A percentile compares a stretch with the other conserved stretches of the same genome.
phyloP scores from a whole-genome alignment of 2,329 filamentous ascomycete species.

The Diplodia sapinea region DNA sequence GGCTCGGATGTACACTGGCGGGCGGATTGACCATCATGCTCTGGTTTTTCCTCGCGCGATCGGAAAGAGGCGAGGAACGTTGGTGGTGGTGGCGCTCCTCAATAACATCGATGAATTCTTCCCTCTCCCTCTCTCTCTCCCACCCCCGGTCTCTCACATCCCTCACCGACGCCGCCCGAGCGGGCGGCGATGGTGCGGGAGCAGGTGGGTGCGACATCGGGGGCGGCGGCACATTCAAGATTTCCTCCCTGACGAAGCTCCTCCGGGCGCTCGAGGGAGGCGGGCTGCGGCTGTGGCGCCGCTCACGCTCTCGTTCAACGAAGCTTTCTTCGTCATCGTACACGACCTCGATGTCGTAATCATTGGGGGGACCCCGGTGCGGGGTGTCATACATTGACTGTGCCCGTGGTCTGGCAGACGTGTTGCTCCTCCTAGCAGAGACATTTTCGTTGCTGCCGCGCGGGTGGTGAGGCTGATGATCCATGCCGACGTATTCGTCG shows the following conservation, averaged over 20 bases:
- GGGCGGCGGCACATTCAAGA: background rate
- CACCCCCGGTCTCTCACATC: background rate
- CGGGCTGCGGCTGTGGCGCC: background rate
- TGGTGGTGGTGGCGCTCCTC: constrained; percentile 1
- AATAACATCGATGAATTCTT: background rate
- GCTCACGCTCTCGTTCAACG: background rate
- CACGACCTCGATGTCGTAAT: constrained; percentile 16
- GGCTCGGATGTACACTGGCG: constrained; percentile 1
- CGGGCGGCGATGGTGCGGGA: constrained; percentile 1
- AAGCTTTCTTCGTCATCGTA: background rate
- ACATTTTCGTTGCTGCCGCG: background rate
- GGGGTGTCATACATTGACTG: constrained; percentile 12
- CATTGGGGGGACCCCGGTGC: background rate
- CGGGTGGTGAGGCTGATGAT: constrained; percentile 1
- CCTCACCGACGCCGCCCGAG: background rate
- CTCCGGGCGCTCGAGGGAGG: background rate
- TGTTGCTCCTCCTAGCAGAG: background rate
- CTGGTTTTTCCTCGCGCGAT: constrained; percentile 1
- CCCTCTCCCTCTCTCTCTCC: constrained; percentile 8
- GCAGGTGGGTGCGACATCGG: background rate
- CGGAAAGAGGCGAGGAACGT: background rate
- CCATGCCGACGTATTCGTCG: constrained; percentile 28
- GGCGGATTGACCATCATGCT: constrained; percentile 6
- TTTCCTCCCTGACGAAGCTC: constrained; percentile 4
- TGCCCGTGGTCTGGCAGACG: constrained; percentile 8